Evolutionary conservation across 768 basidiomycete species (phyloP).

Genomic region (Agaricus sinodeliciosus): DNA sequence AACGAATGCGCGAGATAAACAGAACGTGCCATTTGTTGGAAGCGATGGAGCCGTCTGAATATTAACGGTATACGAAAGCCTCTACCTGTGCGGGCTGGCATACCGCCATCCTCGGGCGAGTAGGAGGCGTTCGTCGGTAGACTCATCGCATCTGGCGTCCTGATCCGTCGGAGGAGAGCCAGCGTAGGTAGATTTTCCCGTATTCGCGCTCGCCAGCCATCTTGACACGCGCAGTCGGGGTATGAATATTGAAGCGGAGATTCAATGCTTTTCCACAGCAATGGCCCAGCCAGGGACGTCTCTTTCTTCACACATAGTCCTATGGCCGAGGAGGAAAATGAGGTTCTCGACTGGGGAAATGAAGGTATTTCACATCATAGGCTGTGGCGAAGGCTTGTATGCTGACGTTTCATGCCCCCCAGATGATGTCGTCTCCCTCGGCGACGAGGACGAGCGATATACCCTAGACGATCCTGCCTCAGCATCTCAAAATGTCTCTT

Average conservation of each 20-base stretch:
- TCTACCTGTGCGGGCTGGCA: slow-evolving; percentile 4
- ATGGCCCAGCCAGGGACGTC: slow-evolving; percentile 2
- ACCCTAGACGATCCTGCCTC: slow-evolving; percentile 17
- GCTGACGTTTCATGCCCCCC: slow-evolving; percentile 47
- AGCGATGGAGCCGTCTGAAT: slow-evolving; percentile 71
- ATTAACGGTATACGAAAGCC: slow-evolving; percentile 53
- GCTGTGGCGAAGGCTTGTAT: slow-evolving; percentile 9
- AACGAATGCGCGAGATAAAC: not conserved
- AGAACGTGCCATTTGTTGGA: slow-evolving; percentile 76
- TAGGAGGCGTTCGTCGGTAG: slow-evolving; percentile 33
- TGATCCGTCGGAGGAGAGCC: slow-evolving; percentile 32
- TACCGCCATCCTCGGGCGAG: slow-evolving; percentile 33
- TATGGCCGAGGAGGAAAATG: slow-evolving; percentile 65
- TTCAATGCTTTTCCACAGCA: slow-evolving; percentile 10
- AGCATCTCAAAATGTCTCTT: slow-evolving; percentile 6
- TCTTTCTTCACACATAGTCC: slow-evolving; percentile 14
- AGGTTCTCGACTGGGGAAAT: slow-evolving; percentile 64
- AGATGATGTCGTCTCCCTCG: slow-evolving; percentile 60
- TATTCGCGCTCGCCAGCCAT: not conserved
- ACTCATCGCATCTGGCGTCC: slow-evolving; percentile 29
- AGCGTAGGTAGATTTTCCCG: slow-evolving; percentile 17
- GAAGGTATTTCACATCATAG: slow-evolving; percentile 34
- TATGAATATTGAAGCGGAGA: slow-evolving; percentile 20
- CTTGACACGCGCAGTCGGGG: slow-evolving; percentile 14
- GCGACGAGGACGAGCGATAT: slow-evolving; percentile 63